Conservation (phyloP, 1,139 yeast species). For the Martiniozyma asiatica region DNA sequence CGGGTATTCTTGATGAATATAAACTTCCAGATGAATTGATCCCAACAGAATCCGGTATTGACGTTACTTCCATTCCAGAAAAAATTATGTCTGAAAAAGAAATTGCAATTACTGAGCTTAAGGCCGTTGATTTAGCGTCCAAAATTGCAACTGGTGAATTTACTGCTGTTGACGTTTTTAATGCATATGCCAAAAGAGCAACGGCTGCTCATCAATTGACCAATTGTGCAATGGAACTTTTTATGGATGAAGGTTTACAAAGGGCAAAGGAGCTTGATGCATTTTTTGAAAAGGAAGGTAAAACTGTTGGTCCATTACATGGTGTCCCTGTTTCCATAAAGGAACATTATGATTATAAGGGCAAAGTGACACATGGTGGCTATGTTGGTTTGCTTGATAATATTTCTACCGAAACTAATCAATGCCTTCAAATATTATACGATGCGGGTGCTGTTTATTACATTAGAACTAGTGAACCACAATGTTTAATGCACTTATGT, state of each 20-base stretch:
- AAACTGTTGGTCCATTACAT: slow-evolving; percentile 35
- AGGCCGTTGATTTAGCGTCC: slow-evolving; percentile 26
- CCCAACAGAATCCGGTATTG: slow-evolving; percentile 18
- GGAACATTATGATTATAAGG: slow-evolving; percentile 50
- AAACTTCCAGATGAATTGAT: slow-evolving; percentile 13
- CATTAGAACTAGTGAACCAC: slow-evolving; percentile 33
- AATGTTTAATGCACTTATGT: slow-evolving; percentile 35
- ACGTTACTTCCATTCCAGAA: slow-evolving; percentile 26
- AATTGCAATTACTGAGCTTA: slow-evolving; percentile 24
- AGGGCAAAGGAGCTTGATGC: slow-evolving; percentile 25
- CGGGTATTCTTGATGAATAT: slow-evolving; percentile 15
- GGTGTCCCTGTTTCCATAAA: slow-evolving; percentile 45
- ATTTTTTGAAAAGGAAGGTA: slow-evolving; percentile 25
- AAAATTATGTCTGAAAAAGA: slow-evolving; percentile 23
- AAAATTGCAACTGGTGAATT: slow-evolving; percentile 25
- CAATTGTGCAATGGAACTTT: slow-evolving; percentile 43
- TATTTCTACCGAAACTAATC: slow-evolving; percentile 29
- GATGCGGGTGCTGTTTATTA: slow-evolving; percentile 41
- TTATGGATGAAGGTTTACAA: slow-evolving; percentile 31
- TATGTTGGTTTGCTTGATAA: slow-evolving; percentile 33
- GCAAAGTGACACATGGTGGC: slow-evolving; percentile 43
- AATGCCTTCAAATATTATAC: slow-evolving; percentile 31
- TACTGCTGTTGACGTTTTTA: slow-evolving; percentile 35
- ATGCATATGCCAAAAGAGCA: slow-evolving; percentile 43
- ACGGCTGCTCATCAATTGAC: slow-evolving; percentile 36